Conservation (phyloP, 2,329 filamentous ascomycete species). For the Monilinia fructigena region DNA sequence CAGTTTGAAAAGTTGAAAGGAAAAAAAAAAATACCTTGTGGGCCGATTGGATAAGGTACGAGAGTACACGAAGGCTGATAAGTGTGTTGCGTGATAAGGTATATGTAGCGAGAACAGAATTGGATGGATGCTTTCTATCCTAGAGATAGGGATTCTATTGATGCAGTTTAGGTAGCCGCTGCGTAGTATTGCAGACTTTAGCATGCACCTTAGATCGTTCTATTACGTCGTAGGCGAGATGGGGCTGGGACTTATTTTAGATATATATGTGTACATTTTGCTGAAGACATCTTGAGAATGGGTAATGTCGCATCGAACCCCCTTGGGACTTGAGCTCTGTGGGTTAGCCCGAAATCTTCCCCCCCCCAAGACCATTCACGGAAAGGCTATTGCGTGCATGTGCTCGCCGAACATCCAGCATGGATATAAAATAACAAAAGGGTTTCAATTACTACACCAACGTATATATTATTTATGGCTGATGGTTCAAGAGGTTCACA, state of each 20-base stretch:
- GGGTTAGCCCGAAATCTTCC: neutral
- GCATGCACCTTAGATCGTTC: neutral
- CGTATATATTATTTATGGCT: neutral
- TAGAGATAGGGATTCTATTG: neutral
- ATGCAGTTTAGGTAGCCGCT: neutral
- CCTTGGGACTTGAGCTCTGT: neutral
- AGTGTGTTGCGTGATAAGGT: constrained; percentile 10
- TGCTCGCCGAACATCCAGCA: constrained; percentile 2
- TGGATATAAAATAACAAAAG: too few species aligned
- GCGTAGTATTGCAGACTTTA: neutral
- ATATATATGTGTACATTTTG: neutral
- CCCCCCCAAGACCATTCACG: neutral
- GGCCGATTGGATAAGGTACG: constrained; percentile 15
- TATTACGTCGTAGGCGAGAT: neutral
- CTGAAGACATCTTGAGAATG: neutral
- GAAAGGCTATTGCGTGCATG: neutral
- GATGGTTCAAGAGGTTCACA: neutral
- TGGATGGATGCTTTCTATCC: neutral
- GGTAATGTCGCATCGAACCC: neutral
- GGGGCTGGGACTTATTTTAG: neutral
- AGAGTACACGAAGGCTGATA: neutral
- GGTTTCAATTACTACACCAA: neutral
- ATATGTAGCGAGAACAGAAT: neutral
- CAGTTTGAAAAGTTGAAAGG: neutral
- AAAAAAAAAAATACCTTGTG: neutral